Base-by-base conservation (phyloP, 148 eudicot species). In the Vaccinium vitisidaea region DNA sequence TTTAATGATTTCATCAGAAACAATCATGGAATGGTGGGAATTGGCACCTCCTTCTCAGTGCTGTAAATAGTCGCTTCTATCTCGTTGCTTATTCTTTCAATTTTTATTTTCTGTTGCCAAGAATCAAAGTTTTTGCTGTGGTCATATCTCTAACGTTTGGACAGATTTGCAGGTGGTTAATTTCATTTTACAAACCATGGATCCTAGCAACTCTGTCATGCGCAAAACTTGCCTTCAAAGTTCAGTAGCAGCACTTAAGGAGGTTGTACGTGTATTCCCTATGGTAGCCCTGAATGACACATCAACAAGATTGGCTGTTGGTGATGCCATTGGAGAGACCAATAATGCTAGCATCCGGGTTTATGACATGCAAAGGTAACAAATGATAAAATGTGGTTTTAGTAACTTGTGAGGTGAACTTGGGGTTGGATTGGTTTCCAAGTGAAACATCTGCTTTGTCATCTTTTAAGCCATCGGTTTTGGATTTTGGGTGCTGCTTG, bases 171-270 rank as follows among this genome's bases (percentile, higher is more conserved):
- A 95, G 99, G 98, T 94, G 86, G 92, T 95, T 82, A 88, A 85
- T 88, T 97, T 94, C 89, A 91, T 97, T 84, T 87, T 97, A 87
- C 98, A 92, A 84, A 97, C 99, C 82, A 93, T 97, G 93, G 98
- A 97, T 86, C 99, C 93, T 75, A 90, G 94, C 80, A 97, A 97
- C 90, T 86, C 92, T 77, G 95, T 91, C 75, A 93, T 97, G 99
- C 98, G 98, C 79, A 95, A 84, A 87, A 90, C 87, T 87, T 97
- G 99, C 89, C 87, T 92, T 75, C 95, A 91, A 77, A 94, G 93
- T 95, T 90, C 99, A 85, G 87, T 91, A 93, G 88, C 91, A 39
- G 92, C 98, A 50, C 84, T 97, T 89, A 94, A 90, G 86, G 99
- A 97, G 90, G 89, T 91, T 77, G 93, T 90, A 30, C 98, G 96